Percentiles rank a stretch among this genome's conserved stretches.
These are phyloP conservation scores for Brasenia schreberi DNA, from an alignment of 164 flowering plant genomes.

Conservation along the genomic window DNA sequence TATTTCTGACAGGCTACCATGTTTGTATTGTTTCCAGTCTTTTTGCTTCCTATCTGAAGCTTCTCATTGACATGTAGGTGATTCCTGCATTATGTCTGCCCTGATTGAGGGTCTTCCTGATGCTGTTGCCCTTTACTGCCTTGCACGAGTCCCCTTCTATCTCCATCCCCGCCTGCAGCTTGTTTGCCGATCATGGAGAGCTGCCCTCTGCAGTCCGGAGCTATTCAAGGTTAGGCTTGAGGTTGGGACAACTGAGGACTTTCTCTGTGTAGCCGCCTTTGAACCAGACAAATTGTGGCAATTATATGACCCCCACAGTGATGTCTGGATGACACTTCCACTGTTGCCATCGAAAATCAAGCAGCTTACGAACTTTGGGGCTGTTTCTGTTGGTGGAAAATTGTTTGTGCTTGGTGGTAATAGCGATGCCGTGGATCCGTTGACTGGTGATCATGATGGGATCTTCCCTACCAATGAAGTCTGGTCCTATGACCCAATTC, in stretches of 20 bases:
- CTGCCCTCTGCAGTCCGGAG: slow-evolving; percentile 55
- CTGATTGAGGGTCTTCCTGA: slow-evolving; percentile 96
- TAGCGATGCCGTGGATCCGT: slow-evolving; percentile 86
- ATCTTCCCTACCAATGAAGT: slow-evolving; percentile 86
- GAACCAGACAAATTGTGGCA: slow-evolving; percentile 94
- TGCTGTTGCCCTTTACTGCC: slow-evolving; percentile 79
- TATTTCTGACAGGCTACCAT: too few species aligned
- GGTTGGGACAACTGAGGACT: slow-evolving; percentile 58
- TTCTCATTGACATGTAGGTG: not conserved
- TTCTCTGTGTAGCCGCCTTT: slow-evolving; percentile 63
- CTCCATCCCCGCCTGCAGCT: slow-evolving; percentile 60
- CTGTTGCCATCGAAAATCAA: slow-evolving; percentile 67
- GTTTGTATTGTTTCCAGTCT: too few species aligned
- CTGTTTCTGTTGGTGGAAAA: slow-evolving; percentile 60
- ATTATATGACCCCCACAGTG: slow-evolving; percentile 67
- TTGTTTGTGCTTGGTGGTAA: slow-evolving; percentile 91
- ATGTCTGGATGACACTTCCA: slow-evolving; percentile 81
- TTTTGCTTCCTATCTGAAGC: not conserved
- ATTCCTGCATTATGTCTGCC: not conserved
- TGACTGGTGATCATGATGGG: slow-evolving; percentile 90
- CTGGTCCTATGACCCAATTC: slow-evolving; percentile 76
- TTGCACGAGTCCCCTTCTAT: slow-evolving; percentile 76
- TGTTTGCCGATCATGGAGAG: slow-evolving; percentile 81
- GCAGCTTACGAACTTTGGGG: slow-evolving; percentile 79
- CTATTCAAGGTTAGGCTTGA: slow-evolving; percentile 62